These are phyloP conservation scores for Phytopythium montanum DNA, from an alignment of 352 stramenopile genomes.

Conservation along the genomic window DNA sequence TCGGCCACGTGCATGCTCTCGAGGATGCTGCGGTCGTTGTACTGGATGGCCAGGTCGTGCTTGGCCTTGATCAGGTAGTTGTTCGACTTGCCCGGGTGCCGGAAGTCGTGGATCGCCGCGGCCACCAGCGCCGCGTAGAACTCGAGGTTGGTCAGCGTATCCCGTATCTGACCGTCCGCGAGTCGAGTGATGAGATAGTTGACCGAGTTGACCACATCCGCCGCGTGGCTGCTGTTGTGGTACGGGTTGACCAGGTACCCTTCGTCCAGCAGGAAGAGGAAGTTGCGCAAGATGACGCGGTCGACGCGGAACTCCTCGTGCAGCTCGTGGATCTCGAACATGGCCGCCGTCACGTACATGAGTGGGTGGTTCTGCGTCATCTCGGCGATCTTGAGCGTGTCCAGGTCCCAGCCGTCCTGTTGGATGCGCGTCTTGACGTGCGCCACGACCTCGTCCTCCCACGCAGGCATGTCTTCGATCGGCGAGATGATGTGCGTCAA, in stretches of 20 bases:
- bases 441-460: slow-evolving; percentile 47
- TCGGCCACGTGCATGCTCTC: slow-evolving; percentile 87
- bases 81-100: slow-evolving; percentile 82
- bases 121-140: slow-evolving; percentile 78
- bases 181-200: slow-evolving; percentile 74
- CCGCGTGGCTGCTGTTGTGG: slow-evolving; percentile 75
- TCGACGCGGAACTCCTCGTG: slow-evolving; percentile 76
- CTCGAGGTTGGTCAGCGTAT: slow-evolving; percentile 72
- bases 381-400: slow-evolving; percentile 69
- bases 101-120: slow-evolving; percentile 83
- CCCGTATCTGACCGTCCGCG: slow-evolving; percentile 64
- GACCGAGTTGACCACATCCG: slow-evolving; percentile 81
- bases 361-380: slow-evolving; percentile 58
- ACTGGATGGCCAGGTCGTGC: slow-evolving; percentile 74
- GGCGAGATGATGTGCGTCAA: slow-evolving; percentile 26
- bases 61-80: slow-evolving; percentile 83
- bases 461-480: slow-evolving; percentile 50
- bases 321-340: slow-evolving; percentile 81
- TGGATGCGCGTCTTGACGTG: slow-evolving; percentile 51
- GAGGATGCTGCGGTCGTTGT: slow-evolving; percentile 82
- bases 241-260: slow-evolving; percentile 77
- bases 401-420: slow-evolving; percentile 67
- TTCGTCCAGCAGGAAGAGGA: slow-evolving; percentile 72
- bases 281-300: slow-evolving; percentile 69
- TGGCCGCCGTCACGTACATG: slow-evolving; percentile 74